phyloP scores from a whole-genome alignment of 2,329 filamentous ascomycete species.

The Diaporthe sp. region DNA sequence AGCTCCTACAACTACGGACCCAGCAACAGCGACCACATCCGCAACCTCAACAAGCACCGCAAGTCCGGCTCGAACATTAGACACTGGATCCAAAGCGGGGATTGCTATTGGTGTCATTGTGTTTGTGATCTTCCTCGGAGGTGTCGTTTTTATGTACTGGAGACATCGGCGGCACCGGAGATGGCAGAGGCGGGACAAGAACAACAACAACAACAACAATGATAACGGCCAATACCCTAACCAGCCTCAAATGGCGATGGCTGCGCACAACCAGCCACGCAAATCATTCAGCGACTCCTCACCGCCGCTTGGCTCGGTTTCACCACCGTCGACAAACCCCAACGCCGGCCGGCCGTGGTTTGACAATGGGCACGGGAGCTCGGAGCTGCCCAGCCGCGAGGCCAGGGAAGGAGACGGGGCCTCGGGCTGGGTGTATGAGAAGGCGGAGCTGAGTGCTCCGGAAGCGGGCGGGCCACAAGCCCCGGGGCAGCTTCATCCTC shows the following conservation, averaged over 20 bases:
- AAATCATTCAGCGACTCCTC: constrained; percentile 5
- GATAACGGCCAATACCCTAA: not conserved
- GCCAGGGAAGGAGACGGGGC: not conserved
- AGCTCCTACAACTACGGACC: not conserved
- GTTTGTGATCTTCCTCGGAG: not conserved
- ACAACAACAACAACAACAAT: not conserved
- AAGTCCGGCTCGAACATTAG: not conserved
- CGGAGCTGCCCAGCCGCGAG: constrained; percentile 2
- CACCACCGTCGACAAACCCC: constrained; percentile 2
- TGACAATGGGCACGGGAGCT: constrained; percentile 17
- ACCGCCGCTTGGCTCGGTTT: constrained; percentile 2
- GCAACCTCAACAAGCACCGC: not conserved
- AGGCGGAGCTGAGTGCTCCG: constrained; percentile 6
- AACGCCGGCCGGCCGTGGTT: constrained; percentile 12
- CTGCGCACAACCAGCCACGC: not conserved
- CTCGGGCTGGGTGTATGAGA: constrained; percentile 1
- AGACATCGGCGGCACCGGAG: not conserved
- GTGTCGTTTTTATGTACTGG: constrained; percentile 14
- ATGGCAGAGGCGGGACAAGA: constrained; percentile 1
- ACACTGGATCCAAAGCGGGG: not conserved
- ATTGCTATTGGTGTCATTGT: constrained; percentile 26
- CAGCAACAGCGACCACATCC: constrained; percentile 7
- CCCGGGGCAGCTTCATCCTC: not conserved
- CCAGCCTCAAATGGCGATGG: constrained; percentile 1
- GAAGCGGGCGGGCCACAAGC: not conserved